These are phyloP conservation scores for Colletotrichum sp. DNA, from an alignment of 2,329 filamentous ascomycete species.

Conservation along the genomic window DNA sequence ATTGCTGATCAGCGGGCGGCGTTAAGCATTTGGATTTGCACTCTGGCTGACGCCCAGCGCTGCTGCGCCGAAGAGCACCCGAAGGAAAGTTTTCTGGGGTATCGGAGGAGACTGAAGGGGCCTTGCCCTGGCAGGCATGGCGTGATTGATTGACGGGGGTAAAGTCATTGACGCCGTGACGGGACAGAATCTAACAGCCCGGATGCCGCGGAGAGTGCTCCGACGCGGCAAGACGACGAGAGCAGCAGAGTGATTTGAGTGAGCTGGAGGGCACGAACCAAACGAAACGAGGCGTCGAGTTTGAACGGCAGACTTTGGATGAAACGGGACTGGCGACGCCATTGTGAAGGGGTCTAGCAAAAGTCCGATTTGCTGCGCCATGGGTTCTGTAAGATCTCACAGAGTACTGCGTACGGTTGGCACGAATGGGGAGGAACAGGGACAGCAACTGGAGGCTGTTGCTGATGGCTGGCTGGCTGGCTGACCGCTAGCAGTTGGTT, in stretches of 20 bases:
- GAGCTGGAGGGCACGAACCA: background rate
- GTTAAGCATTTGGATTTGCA: background rate
- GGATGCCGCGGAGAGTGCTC: background rate
- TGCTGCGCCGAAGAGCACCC: background rate
- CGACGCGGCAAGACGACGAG: background rate
- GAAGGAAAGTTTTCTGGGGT: constrained; percentile 4
- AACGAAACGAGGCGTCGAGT: background rate
- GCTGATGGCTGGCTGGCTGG: background rate
- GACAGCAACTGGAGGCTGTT: background rate
- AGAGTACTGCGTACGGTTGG: background rate
- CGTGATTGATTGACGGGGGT: constrained; percentile 3
- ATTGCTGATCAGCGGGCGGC: background rate
- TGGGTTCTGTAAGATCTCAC: background rate
- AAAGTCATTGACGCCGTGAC: background rate
- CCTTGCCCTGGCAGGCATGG: background rate
- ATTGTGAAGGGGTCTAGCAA: background rate
- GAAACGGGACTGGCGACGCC: background rate
- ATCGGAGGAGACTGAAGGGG: background rate
- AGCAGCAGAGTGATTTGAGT: background rate
- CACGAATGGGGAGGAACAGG: background rate
- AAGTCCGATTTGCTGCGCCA: background rate
- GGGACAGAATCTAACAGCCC: background rate
- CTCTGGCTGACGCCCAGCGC: background rate
- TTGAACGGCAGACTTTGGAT: background rate
- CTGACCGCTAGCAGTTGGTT: background rate